A percentile compares a stretch with the other conserved stretches of the same genome.
Conservation (phyloP, 805 yeast species). For the Saccharomycopsis amapae region DNA sequence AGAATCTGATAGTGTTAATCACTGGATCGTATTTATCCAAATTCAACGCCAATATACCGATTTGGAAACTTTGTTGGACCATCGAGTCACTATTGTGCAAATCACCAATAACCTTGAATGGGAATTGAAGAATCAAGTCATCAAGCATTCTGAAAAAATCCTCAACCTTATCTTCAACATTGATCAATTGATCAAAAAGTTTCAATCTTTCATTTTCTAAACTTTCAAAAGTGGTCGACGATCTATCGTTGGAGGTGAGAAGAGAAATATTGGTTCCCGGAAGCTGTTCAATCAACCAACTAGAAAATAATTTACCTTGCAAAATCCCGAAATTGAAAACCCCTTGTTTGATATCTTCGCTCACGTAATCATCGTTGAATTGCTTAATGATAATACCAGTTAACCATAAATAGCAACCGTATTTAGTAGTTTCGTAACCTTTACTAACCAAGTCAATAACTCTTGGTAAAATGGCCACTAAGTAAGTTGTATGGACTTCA, state of each 20-base stretch:
- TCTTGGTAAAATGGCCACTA: slow-evolving; percentile 52
- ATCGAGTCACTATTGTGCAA: slow-evolving; percentile 29
- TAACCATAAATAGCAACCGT: slow-evolving; percentile 86
- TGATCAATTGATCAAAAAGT: slow-evolving; percentile 24
- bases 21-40: slow-evolving; percentile 69
- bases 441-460: slow-evolving; percentile 60
- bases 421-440: slow-evolving; percentile 62
- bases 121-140: slow-evolving; percentile 69
- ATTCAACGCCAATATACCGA: slow-evolving; percentile 47
- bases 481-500: slow-evolving; percentile 50
- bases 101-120: slow-evolving; percentile 30
- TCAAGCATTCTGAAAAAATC: slow-evolving; percentile 78
- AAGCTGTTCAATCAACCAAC: slow-evolving; percentile 10
- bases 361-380: slow-evolving; percentile 48
- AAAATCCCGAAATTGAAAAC: slow-evolving; percentile 61
- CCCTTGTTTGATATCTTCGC: slow-evolving; percentile 44
- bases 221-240: not conserved
- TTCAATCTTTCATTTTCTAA: not conserved
- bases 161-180: slow-evolving; percentile 60
- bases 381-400: slow-evolving; percentile 77
- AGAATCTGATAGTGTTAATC: slow-evolving; percentile 59
- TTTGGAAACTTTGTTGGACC: slow-evolving; percentile 46
- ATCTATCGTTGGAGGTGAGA: not conserved
- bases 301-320: slow-evolving; percentile 16
- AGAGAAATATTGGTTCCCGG: slow-evolving; percentile 1